These are phyloP conservation scores for Tetramitus jugosus DNA, from an alignment of 208 protist species.

Conservation along the genomic window DNA sequence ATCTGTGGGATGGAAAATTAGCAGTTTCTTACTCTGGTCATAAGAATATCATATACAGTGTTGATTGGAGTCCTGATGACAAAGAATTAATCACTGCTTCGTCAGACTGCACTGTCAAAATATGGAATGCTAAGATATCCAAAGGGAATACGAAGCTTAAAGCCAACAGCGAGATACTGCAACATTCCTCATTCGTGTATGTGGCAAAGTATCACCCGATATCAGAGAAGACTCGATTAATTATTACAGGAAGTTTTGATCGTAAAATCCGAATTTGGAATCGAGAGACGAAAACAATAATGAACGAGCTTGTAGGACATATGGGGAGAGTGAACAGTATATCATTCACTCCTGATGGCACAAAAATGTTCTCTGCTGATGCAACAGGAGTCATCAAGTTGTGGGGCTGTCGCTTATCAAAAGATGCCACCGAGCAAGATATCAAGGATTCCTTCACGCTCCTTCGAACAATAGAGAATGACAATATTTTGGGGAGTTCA, in stretches of 20 bases:
- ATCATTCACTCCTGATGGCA: slow-evolving; percentile 11
- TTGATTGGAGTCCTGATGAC: slow-evolving; percentile 16
- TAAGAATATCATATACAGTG: neutral
- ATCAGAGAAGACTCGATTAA: neutral
- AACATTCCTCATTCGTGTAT: neutral
- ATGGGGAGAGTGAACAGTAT: neutral
- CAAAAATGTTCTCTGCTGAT: slow-evolving; percentile 5
- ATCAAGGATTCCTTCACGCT: neutral
- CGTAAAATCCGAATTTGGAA: slow-evolving; percentile 7
- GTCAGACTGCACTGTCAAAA: neutral
- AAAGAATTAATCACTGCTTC: neutral
- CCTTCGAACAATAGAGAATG: neutral
- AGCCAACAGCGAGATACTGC: too few species aligned
- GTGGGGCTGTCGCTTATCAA: neutral
- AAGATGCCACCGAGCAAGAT: neutral
- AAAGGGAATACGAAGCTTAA: too few species aligned
- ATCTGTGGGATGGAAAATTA: too few species aligned
- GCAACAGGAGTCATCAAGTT: slow-evolving; percentile 8
- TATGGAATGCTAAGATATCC: neutral
- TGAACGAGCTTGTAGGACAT: slow-evolving; percentile 13
- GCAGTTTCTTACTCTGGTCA: too few species aligned
- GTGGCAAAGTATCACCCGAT: neutral
- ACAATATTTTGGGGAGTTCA: neutral
- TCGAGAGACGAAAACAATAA: too few species aligned
- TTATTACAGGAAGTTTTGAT: slow-evolving; percentile 18